phyloP scores from a whole-genome alignment of 768 basidiomycete genomes.

The Lactifluus rugatus region DNA sequence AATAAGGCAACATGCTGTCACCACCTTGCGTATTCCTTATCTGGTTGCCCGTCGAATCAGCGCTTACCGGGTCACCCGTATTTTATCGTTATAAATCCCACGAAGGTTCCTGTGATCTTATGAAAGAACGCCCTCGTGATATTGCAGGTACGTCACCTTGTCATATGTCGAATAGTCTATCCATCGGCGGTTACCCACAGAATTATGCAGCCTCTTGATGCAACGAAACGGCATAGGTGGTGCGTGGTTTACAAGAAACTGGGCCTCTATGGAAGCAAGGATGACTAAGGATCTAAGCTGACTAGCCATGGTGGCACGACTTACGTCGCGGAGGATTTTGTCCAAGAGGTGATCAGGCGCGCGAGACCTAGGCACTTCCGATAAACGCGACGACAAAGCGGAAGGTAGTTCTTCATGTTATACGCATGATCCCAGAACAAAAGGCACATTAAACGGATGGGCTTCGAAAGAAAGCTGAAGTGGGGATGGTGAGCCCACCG shows the following conservation, averaged over 20 bases:
- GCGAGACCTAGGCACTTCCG: neutral
- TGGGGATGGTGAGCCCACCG: neutral
- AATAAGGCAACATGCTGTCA: neutral
- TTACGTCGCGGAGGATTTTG: neutral
- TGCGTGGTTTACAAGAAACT: neutral
- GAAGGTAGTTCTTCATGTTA: neutral
- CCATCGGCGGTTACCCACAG: neutral
- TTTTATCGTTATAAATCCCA: neutral
- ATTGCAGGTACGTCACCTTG: neutral
- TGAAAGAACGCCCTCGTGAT: slow-evolving; percentile 1
- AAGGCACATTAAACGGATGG: neutral
- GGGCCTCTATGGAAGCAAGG: neutral
- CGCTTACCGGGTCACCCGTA: neutral
- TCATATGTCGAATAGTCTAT: neutral
- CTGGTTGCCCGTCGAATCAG: neutral
- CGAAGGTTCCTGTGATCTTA: neutral
- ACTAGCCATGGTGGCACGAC: neutral
- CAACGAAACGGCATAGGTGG: neutral
- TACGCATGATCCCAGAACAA: neutral
- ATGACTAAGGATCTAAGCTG: neutral
- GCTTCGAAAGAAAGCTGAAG: neutral
- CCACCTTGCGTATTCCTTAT: neutral
- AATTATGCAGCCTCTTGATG: neutral
- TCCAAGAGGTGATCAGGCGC: neutral
- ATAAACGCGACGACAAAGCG: neutral